A percentile compares a stretch with the other conserved stretches of the same genome.
phyloP scores from a whole-genome alignment of 176 grass and related monocot genomes.

The Raddia distichophylla region DNA sequence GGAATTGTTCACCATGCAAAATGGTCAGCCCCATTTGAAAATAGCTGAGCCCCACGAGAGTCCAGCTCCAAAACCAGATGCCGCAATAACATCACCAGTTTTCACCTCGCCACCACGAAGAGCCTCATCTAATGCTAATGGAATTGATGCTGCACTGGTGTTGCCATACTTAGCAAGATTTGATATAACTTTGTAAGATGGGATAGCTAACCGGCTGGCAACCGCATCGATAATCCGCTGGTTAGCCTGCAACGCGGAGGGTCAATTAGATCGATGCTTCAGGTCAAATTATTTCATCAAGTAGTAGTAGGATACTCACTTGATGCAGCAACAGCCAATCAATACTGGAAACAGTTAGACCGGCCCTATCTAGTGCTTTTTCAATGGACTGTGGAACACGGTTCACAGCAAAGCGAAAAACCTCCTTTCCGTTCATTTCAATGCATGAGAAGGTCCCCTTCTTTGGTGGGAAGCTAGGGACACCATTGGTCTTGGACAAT shows the following conservation, averaged over 20 bases:
- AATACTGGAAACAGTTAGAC: slow-evolving; percentile 65
- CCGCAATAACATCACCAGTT: slow-evolving; percentile 67
- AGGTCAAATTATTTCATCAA: slow-evolving; percentile 10
- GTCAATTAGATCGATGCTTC: slow-evolving; percentile 20
- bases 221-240: slow-evolving; percentile 89
- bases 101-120: slow-evolving; percentile 77
- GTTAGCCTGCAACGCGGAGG: slow-evolving; percentile 63
- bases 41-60: slow-evolving; percentile 93
- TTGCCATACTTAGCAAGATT: slow-evolving; percentile 95
- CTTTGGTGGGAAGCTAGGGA: slow-evolving; percentile 74
- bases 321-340: slow-evolving; percentile 98
- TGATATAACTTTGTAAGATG: slow-evolving; percentile 88
- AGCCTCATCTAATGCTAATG: slow-evolving; percentile 90
- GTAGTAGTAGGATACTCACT: slow-evolving; percentile 61
- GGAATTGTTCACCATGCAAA: background rate
- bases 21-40: slow-evolving; percentile 65
- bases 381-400: slow-evolving; percentile 82
- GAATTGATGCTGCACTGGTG: slow-evolving; percentile 92
- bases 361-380: slow-evolving; percentile 71
- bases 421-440: slow-evolving; percentile 96
- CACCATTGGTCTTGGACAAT: slow-evolving; percentile 62
- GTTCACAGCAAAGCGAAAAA: slow-evolving; percentile 91
- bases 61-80: slow-evolving; percentile 88
- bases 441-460: slow-evolving; percentile 74
- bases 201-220: slow-evolving; percentile 68